Conservation (phyloP, 257 asterid species). For the Solanum clarkiae region DNA sequence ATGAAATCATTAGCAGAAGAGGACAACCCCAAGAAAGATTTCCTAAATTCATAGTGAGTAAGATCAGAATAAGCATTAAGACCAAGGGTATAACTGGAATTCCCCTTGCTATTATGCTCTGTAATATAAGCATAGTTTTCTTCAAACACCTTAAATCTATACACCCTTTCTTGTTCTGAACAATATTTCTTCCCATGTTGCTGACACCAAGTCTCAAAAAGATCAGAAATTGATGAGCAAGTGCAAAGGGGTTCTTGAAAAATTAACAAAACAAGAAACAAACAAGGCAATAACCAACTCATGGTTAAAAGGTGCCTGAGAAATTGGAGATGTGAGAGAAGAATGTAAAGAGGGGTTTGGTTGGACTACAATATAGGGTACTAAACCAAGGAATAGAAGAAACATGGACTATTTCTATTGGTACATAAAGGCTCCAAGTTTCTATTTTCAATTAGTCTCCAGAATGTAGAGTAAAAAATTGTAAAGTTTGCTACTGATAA, state of each 20-base stretch:
- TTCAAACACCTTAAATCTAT: conserved; percentile 45
- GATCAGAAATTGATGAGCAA: conserved; percentile 42
- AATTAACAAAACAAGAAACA: conserved; percentile 19
- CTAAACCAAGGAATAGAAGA: conserved; percentile 7
- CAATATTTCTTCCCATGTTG: conserved; percentile 51
- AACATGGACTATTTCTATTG: conserved; percentile 10
- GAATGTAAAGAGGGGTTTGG: not conserved
- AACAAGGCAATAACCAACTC: conserved; percentile 25
- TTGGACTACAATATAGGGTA: conserved; percentile 1
- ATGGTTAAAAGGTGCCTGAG: conserved; percentile 1
- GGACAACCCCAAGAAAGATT: conserved; percentile 57
- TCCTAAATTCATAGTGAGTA: conserved; percentile 69
- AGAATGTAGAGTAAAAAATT: not conserved
- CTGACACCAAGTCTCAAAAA: conserved; percentile 64
- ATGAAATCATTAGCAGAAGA: conserved; percentile 35
- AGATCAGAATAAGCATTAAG: conserved; percentile 90
- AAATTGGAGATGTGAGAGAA: not conserved
- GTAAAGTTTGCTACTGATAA: not conserved
- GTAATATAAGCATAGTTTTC: conserved; percentile 42
- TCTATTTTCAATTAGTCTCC: not conserved
- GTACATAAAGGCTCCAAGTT: not conserved
- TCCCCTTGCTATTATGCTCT: conserved; percentile 32
- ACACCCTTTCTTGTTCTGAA: conserved; percentile 54
- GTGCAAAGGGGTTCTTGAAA: conserved; percentile 16
- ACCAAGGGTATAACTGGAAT: conserved; percentile 53